Percentiles rank a stretch among this genome's conserved stretches.
phyloP scores from a whole-genome alignment of 345 rosid species.

The Arabidopsis thaliana region TAIR10.1 NC_003074.8:3759501-3760000 shows the following conservation, averaged over 20 bases:
- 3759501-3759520: conserved; percentile 78
- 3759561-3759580: not conserved
- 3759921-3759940: conserved; percentile 84
- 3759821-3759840: conserved; percentile 50
- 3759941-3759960: conserved; percentile 72
- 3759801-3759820: conserved; percentile 28
- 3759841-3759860: conserved; percentile 43
- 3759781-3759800: conserved; percentile 51
- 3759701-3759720: conserved; percentile 83
- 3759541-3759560: not conserved
- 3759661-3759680: not conserved
- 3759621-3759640: not conserved
- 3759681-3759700: conserved; percentile 54
- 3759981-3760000: conserved; percentile 80
- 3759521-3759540: not conserved
- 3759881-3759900: conserved; percentile 67
- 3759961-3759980: conserved; percentile 81
- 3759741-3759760: conserved; percentile 86
- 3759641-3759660: not conserved
- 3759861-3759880: conserved; percentile 64
- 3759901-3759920: conserved; percentile 75
- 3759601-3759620: conserved; percentile 10
- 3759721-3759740: conserved; percentile 91
- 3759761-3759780: conserved; percentile 72
- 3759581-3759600: not conserved